Percentiles rank a stretch among this genome's conserved stretches.
Evolutionary conservation across 1,139 yeast genomes (phyloP).

Genomic region (Geotrichum citri-aurantii): DNA sequence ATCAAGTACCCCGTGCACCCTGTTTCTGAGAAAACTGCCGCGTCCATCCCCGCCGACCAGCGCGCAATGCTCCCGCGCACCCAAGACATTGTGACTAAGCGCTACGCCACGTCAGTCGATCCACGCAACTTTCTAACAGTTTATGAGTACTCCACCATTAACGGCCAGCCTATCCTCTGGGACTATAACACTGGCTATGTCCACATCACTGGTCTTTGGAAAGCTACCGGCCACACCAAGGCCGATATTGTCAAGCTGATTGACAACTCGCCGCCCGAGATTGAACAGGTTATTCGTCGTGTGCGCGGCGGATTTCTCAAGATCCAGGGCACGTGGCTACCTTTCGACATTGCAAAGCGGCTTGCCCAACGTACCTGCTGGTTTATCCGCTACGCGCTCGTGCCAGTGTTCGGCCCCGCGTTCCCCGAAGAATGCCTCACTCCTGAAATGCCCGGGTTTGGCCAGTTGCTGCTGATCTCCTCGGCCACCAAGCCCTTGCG

Average conservation of each 20-base stretch:
- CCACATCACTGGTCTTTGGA: slow-evolving; percentile 88
- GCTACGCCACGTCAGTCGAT: slow-evolving; percentile 72
- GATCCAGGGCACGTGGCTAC: slow-evolving; percentile 95
- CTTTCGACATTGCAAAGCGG: slow-evolving; percentile 59
- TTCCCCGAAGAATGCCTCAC: slow-evolving; percentile 67
- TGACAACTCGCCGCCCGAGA: slow-evolving; percentile 62
- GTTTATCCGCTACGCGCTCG: slow-evolving; percentile 65
- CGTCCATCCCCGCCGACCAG: slow-evolving; percentile 41
- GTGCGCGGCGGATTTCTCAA: slow-evolving; percentile 89
- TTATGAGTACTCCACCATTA: slow-evolving; percentile 56
- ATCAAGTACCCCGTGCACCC: slow-evolving; percentile 28
- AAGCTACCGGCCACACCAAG: slow-evolving; percentile 64
- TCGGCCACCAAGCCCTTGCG: slow-evolving; percentile 6
- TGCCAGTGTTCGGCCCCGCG: slow-evolving; percentile 72
- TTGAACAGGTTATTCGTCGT: slow-evolving; percentile 61
- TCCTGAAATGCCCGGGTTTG: slow-evolving; percentile 64
- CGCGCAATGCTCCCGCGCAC: slow-evolving; percentile 31
- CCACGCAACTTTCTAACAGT: slow-evolving; percentile 58
- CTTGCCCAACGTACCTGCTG: slow-evolving; percentile 74
- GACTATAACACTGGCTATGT: slow-evolving; percentile 84
- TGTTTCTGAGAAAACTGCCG: slow-evolving; percentile 23
- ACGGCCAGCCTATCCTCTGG: slow-evolving; percentile 73
- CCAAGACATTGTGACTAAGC: slow-evolving; percentile 43
- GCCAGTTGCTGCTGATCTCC: slow-evolving; percentile 43
- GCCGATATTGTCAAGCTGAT: slow-evolving; percentile 65